These are phyloP conservation scores for Striga hermonthica DNA, from an alignment of 305 asterid genomes.

Conservation along the genomic window DNA sequence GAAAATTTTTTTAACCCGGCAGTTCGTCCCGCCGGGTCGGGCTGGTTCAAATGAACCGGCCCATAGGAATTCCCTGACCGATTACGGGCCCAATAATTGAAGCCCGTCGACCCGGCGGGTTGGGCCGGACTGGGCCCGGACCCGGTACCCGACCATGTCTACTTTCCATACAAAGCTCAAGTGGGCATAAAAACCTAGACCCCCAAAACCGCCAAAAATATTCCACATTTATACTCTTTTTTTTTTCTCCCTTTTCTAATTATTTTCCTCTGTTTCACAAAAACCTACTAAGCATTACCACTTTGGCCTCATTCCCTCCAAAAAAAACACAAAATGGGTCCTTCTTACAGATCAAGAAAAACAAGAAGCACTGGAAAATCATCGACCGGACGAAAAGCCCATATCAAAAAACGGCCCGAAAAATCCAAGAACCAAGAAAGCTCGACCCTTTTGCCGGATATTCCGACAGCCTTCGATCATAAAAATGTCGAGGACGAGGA, in stretches of 20 bases:
- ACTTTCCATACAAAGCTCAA: slow-evolving; percentile 11
- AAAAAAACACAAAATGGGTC: slow-evolving; percentile 43
- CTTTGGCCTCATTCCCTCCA: not conserved
- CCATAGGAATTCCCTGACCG: too few species aligned
- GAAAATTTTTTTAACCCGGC: too few species aligned
- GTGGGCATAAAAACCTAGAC: not conserved
- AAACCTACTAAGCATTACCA: not conserved
- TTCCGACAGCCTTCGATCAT: slow-evolving; percentile 5
- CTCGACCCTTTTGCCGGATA: slow-evolving; percentile 2
- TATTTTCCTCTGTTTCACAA: not conserved
- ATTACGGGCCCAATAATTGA: too few species aligned
- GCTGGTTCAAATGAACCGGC: too few species aligned
- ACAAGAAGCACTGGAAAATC: slow-evolving; percentile 39
- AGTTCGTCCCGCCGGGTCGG: too few species aligned
- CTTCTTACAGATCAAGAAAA: slow-evolving; percentile 42
- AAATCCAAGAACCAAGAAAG: slow-evolving; percentile 28
- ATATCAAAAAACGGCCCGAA: slow-evolving; percentile 16
- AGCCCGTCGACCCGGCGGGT: too few species aligned
- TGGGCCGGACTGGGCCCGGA: too few species aligned
- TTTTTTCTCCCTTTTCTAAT: too few species aligned
- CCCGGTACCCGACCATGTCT: too few species aligned
- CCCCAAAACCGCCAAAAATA: not conserved
- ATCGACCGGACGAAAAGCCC: slow-evolving; percentile 31
- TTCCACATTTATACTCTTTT: not conserved
- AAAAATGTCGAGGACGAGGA: slow-evolving; percentile 3